A percentile compares a stretch with the other conserved stretches of the same genome.
These are phyloP conservation scores for Alnus glutinosa DNA, from an alignment of 306 rosid genomes.

Conservation along the genomic window DNA sequence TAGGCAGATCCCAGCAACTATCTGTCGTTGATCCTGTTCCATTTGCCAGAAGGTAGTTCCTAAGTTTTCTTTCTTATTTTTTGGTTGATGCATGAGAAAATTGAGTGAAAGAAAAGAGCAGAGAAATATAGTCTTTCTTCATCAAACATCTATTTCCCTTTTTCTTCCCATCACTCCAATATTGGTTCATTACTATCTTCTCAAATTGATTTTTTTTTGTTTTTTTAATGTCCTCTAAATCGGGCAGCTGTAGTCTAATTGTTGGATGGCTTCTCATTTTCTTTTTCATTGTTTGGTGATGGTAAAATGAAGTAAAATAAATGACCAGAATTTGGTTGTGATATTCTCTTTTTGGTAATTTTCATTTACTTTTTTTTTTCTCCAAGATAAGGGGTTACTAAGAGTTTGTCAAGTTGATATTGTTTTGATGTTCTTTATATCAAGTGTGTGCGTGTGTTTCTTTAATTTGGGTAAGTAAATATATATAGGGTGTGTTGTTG, in stretches of 20 bases:
- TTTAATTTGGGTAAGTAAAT: background rate
- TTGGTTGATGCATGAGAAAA: background rate
- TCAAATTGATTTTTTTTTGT: background rate
- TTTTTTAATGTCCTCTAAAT: too few relatives aligned
- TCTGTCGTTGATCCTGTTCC: conserved; percentile 44
- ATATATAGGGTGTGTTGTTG: background rate
- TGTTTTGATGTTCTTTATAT: background rate
- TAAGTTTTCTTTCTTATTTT: background rate
- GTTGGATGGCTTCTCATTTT: conserved; percentile 29
- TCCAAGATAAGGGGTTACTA: background rate
- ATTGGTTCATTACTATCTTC: background rate
- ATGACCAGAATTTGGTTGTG: background rate
- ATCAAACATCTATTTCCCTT: background rate
- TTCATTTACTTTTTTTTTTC: background rate
- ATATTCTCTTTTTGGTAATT: background rate
- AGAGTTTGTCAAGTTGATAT: background rate
- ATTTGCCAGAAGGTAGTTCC: conserved; percentile 69
- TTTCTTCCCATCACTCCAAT: background rate
- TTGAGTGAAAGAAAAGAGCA: background rate
- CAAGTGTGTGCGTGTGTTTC: background rate
- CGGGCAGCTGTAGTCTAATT: background rate
- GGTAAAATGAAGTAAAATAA: background rate
- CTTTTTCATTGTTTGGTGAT: background rate
- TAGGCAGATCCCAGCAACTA: conserved; percentile 8
- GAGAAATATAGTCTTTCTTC: background rate